Evolutionary conservation across 2,329 filamentous ascomycete genomes (phyloP), one percentile per base, ranked within the genome.

Genomic region (Ophiostoma himal-ulmi): DNA sequence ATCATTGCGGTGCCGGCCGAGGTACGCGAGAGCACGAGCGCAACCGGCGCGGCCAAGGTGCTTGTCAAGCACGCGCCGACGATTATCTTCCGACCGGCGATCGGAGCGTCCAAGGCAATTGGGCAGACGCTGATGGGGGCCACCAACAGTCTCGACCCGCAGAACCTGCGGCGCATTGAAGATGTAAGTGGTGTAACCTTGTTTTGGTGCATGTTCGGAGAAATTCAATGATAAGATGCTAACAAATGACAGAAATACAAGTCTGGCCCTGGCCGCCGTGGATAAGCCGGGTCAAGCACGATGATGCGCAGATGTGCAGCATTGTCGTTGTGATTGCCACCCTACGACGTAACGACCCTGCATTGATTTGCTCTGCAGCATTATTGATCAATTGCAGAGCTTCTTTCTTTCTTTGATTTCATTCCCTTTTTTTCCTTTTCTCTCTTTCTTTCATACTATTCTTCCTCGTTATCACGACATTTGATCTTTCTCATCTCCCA

Each of bases 1-100:
- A 93, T 99, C 71, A 94, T 99, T 75, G 95, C 94, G 1, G 92
- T 99, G 36, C 94, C 95, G 0, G 92, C 91, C 0, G 94, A 98
- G 78, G 87, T 96, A 0, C 90, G 96, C 83, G 93, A 97, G 76
- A 93, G 91, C 76, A 87, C 88, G 30, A 93, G 88, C 71, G 94
- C 94, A 0, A 87, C 89, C 60, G 93, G 92, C 1, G 93, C 91
- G 1, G 92, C 93, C 17, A 88, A 83, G 76, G 94, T 91, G 1
- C 88, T 99, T 22, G 84, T 90, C 72, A 90, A 86, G 78, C 88
- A 92, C 75, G 93, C 94, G 39, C 95, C 95, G n/a, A 97, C 94
- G 0, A 92, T 98, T 26, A 91, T 99, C 68, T 87, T 99, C 75
- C 84, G 94, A 70, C 95, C 95, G 8, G 92, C 93, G 3, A 93